Evolutionary conservation across 2,329 filamentous ascomycete genomes (phyloP).

Genomic region (Clonostachys chloroleuca): DNA sequence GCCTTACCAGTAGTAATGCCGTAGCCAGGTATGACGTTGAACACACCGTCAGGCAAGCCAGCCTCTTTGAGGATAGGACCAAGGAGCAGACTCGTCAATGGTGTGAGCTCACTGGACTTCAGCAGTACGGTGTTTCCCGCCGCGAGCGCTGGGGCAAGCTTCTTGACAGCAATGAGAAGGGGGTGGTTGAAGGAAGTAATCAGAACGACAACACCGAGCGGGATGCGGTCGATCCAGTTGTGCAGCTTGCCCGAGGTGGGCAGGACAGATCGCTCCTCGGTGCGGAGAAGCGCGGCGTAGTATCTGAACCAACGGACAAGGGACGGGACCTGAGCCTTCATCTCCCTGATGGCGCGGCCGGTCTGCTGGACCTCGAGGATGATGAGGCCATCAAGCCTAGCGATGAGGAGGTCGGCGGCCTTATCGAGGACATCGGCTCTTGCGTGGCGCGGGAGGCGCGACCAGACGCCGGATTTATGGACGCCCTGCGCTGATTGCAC

Average conservation of each 20-base stretch:
- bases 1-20: constrained; percentile 67
- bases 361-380: constrained; percentile 63
- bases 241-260: constrained; percentile 59
- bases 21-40: constrained; percentile 90
- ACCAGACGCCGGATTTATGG: constrained; percentile 60
- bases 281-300: constrained; percentile 63
- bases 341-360: constrained; percentile 63
- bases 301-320: constrained; percentile 69
- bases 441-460: constrained; percentile 46
- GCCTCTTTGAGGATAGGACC: constrained; percentile 72
- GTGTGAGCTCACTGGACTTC: constrained; percentile 92
- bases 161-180: constrained; percentile 82
- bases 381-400: constrained; percentile 51
- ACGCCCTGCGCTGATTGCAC: not conserved
- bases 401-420: constrained; percentile 48
- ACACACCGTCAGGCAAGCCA: constrained; percentile 75
- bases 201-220: constrained; percentile 52
- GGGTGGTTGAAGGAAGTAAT: constrained; percentile 58
- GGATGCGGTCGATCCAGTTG: constrained; percentile 49
- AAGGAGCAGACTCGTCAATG: constrained; percentile 86
- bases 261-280: constrained; percentile 61
- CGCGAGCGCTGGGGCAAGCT: constrained; percentile 83
- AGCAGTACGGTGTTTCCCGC: constrained; percentile 88
- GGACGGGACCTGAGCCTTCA: constrained; percentile 64
- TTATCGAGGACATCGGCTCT: constrained; percentile 60